phyloP scores from a whole-genome alignment of 2,329 filamentous ascomycete genomes.

The Fusarium virguliforme region DNA sequence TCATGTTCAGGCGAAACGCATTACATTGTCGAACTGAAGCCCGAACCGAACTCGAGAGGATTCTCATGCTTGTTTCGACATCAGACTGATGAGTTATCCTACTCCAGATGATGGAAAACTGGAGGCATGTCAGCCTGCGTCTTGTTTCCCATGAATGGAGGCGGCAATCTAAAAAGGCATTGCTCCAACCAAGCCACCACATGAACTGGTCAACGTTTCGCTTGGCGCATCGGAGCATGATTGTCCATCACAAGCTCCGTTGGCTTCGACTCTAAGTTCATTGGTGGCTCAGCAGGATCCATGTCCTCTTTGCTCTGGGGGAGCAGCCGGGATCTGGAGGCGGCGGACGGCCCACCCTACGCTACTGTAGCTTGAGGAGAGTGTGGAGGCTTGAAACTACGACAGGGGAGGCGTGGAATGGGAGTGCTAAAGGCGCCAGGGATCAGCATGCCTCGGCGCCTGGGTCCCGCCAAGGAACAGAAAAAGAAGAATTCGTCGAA shows the following conservation, averaged over 20 bases:
- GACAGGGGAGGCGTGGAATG: conserved; percentile 40
- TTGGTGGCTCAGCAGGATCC: conserved; percentile 30
- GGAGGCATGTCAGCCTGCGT: not conserved
- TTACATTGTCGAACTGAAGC: conserved; percentile 9
- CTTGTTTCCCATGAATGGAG: conserved; percentile 4
- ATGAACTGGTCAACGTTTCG: conserved; percentile 13
- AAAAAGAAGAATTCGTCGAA: conserved; percentile 51
- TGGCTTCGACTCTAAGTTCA: conserved; percentile 24
- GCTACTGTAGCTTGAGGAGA: conserved; percentile 39
- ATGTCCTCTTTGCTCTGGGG: conserved; percentile 32
- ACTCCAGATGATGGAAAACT: not conserved
- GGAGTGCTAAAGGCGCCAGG: conserved; percentile 41
- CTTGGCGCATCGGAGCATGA: conserved; percentile 20
- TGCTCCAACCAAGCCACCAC: conserved; percentile 16
- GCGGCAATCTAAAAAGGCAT: not conserved
- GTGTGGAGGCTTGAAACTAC: conserved; percentile 33
- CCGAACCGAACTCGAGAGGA: conserved; percentile 4
- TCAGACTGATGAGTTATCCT: not conserved
- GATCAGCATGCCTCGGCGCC: conserved; percentile 41
- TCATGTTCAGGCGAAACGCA: conserved; percentile 10
- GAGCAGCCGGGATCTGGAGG: conserved; percentile 34
- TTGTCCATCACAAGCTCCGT: conserved; percentile 29
- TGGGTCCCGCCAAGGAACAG: conserved; percentile 49
- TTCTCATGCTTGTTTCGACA: not conserved
- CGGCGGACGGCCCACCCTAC: conserved; percentile 28